Evolutionary conservation across 208 protist genomes (phyloP).

Genomic region (Trichomonas vaginalis): DNA sequence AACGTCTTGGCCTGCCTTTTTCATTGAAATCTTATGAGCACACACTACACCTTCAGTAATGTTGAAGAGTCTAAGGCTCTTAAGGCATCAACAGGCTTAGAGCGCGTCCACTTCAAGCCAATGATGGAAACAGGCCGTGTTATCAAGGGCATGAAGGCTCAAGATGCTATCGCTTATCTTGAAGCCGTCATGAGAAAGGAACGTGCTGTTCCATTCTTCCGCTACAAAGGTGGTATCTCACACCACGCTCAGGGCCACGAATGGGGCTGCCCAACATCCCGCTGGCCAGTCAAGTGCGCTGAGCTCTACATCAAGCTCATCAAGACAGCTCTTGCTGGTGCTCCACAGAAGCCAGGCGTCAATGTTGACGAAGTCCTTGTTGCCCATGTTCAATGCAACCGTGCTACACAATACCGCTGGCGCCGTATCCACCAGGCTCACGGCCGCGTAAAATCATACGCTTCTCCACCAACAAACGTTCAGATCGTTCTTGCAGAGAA

Average conservation of each 20-base stretch:
- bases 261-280: background rate
- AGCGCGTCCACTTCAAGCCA: conserved; percentile 10
- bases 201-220: conserved; percentile 15
- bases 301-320: conserved; percentile 7
- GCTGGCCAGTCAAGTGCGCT: background rate
- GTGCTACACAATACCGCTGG: background rate
- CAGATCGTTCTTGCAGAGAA: background rate
- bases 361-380: background rate
- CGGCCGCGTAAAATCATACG: conserved; percentile 8
- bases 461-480: conserved; percentile 13
- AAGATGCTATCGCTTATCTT: background rate
- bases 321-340: background rate
- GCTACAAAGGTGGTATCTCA: background rate
- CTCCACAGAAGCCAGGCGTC: conserved; percentile 8
- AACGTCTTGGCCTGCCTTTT: background rate
- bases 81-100: background rate
- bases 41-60: background rate
- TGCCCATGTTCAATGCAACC: conserved; percentile 1
- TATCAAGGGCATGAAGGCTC: background rate
- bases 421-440: conserved; percentile 4
- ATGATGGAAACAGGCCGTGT: conserved; percentile 12
- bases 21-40: background rate
- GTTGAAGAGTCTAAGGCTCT: background rate
- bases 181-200: background rate
- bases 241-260: background rate